A percentile compares a stretch with the other conserved stretches of the same genome.
Evolutionary conservation across 208 protist genomes (phyloP).

Genomic region (Entamoeba moshkovskii): DNA sequence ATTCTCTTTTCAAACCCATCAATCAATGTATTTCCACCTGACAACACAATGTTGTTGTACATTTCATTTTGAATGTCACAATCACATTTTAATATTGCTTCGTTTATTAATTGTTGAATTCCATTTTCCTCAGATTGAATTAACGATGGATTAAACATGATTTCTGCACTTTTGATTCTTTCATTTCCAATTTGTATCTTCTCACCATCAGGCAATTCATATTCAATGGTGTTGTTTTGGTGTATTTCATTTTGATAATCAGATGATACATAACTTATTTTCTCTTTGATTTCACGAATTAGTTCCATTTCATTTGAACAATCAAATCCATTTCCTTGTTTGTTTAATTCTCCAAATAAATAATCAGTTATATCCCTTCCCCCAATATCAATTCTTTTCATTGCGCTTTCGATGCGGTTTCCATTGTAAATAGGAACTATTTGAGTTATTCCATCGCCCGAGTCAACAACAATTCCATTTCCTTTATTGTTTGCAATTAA

Average conservation of each 20-base stretch:
- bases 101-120: constrained; percentile 78
- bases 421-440: neutral
- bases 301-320: constrained; percentile 53
- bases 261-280: constrained; percentile 49
- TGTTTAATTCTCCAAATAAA: constrained; percentile 43
- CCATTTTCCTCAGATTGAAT: constrained; percentile 72
- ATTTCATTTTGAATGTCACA: constrained; percentile 52
- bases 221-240: constrained; percentile 31
- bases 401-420: constrained; percentile 41
- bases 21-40: constrained; percentile 70
- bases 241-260: constrained; percentile 85
- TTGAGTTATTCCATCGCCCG: neutral
- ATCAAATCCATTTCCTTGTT: constrained; percentile 38
- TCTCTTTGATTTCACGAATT: constrained; percentile 60
- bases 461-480: neutral
- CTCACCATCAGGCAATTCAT: constrained; percentile 58
- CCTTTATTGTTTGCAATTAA: neutral
- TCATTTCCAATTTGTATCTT: constrained; percentile 50
- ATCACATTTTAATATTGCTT: constrained; percentile 85
- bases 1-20: constrained; percentile 57
- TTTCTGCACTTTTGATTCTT: constrained; percentile 73
- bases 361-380: constrained; percentile 57
- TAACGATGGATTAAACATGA: constrained; percentile 77
- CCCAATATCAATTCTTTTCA: constrained; percentile 50
- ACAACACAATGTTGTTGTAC: constrained; percentile 68